Conservation (phyloP, 805 yeast genomes). For the Wickerhamomyces ciferrii region DNA sequence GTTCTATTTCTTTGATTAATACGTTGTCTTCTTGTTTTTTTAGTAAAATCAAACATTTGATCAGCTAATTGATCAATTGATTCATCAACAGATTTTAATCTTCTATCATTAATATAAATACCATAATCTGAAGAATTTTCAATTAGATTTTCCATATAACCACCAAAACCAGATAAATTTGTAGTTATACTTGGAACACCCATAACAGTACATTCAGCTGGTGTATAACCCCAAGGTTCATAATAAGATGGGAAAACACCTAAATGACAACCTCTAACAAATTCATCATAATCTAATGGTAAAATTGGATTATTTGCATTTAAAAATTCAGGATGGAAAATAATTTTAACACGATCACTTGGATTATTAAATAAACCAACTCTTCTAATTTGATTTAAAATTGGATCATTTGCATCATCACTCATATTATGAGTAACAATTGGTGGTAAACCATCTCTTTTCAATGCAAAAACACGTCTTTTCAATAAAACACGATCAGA, state of each 20-base stretch:
- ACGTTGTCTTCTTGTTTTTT: slow-evolving; percentile 92
- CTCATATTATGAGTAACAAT: slow-evolving; percentile 96
- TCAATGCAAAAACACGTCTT: slow-evolving; percentile 88
- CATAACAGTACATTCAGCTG: slow-evolving; percentile 99
- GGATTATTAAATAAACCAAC: slow-evolving; percentile 88
- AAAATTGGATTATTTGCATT: slow-evolving; percentile 92
- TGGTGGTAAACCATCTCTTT: slow-evolving; percentile 87
- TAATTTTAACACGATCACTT: slow-evolving; percentile 87
- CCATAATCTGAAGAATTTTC: slow-evolving; percentile 95
- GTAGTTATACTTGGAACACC: slow-evolving; percentile 98
- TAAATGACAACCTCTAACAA: slow-evolving; percentile 95
- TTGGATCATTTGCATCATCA: slow-evolving; percentile 88
- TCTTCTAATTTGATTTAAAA: slow-evolving; percentile 84
- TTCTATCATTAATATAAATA: slow-evolving; percentile 92
- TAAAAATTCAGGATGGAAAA: slow-evolving; percentile 96
- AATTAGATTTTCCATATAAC: slow-evolving; percentile 96
- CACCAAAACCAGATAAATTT: slow-evolving; percentile 93
- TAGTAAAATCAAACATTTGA: slow-evolving; percentile 83
- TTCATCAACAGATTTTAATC: slow-evolving; percentile 89
- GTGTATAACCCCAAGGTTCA: slow-evolving; percentile 99
- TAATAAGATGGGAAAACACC: slow-evolving; percentile 98
- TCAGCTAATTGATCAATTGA: slow-evolving; percentile 85
- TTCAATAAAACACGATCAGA: slow-evolving; percentile 86
- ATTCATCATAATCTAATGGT: slow-evolving; percentile 93
- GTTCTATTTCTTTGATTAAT: slow-evolving; percentile 97